Evolutionary conservation across 768 basidiomycete species (phyloP).

Genomic region (Multifurca ochricompacta): DNA sequence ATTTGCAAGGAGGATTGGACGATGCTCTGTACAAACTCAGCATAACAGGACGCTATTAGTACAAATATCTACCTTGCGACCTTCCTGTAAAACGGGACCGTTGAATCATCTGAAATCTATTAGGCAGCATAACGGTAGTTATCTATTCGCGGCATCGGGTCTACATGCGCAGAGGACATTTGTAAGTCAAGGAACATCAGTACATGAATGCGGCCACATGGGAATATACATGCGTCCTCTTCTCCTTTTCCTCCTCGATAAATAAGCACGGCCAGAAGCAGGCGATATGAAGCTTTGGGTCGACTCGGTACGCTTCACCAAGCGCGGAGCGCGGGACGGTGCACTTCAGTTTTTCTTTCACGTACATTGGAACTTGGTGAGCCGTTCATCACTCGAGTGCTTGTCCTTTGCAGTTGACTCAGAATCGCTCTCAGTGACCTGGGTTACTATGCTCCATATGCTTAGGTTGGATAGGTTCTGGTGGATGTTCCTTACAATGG

Average conservation of each 20-base stretch:
- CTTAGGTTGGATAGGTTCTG: conserved; percentile 37
- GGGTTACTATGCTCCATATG: conserved; percentile 40
- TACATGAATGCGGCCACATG: conserved; percentile 36
- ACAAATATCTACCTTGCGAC: conserved; percentile 15
- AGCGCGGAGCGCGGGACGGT: conserved; percentile 39
- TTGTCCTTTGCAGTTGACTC: neutral
- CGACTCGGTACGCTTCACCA: conserved; percentile 43
- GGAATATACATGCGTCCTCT: conserved; percentile 48
- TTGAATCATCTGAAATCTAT: neutral
- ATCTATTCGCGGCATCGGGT: neutral
- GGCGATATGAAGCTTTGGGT: conserved; percentile 54
- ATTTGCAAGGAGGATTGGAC: conserved; percentile 48
- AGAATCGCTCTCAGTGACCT: conserved; percentile 29
- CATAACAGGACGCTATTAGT: conserved; percentile 45
- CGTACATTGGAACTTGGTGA: conserved; percentile 32
- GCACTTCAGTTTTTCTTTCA: conserved; percentile 50
- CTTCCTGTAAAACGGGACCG: neutral
- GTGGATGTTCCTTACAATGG: conserved; percentile 43
- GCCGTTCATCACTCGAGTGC: neutral
- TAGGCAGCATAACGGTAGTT: conserved; percentile 23
- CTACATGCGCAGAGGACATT: conserved; percentile 31
- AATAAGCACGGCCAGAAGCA: conserved; percentile 35
- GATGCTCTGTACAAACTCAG: conserved; percentile 42
- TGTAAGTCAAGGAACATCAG: conserved; percentile 26
- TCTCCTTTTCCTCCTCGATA: conserved; percentile 40